Percentiles rank a stretch among this genome's conserved stretches.
phyloP scores from a whole-genome alignment of 352 stramenopile genomes.

The Phytophthora nicotianae region DNA sequence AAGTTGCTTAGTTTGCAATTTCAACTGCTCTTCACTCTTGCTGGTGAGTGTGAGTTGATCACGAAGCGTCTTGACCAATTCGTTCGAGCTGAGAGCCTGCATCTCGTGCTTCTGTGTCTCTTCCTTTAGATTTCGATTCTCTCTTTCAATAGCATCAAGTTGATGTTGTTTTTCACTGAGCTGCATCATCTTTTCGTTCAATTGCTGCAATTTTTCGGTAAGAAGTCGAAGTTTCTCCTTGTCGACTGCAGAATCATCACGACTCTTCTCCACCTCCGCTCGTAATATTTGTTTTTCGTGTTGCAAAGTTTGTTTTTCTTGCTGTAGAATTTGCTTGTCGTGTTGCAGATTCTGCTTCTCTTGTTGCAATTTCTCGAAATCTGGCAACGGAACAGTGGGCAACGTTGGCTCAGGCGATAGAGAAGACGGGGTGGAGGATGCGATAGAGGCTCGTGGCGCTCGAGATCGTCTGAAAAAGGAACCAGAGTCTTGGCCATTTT shows the following conservation, averaged over 20 bases:
- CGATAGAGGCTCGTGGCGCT: constrained; percentile 9
- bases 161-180: constrained; percentile 44
- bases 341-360: constrained; percentile 37
- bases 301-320: constrained; percentile 47
- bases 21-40: constrained; percentile 72
- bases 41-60: constrained; percentile 58
- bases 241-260: constrained; percentile 16
- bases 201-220: constrained; percentile 42
- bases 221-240: constrained; percentile 42
- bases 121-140: constrained; percentile 65
- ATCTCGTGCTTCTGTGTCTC: constrained; percentile 67
- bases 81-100: constrained; percentile 57
- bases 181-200: constrained; percentile 40
- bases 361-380: constrained; percentile 49
- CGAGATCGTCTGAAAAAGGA: constrained; percentile 18
- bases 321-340: constrained; percentile 37
- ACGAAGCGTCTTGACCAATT: constrained; percentile 55
- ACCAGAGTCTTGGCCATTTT: constrained; percentile 13
- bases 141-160: constrained; percentile 52
- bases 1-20: constrained; percentile 70
- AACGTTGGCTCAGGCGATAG: background rate
- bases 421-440: constrained; percentile 7
- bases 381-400: constrained; percentile 22
- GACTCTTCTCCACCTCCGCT: constrained; percentile 26
- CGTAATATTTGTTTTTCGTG: constrained; percentile 36